Base-by-base conservation (phyloP, 192 early-diverging fungal genomes). In the Lunasporangiospora selenospora region DNA sequence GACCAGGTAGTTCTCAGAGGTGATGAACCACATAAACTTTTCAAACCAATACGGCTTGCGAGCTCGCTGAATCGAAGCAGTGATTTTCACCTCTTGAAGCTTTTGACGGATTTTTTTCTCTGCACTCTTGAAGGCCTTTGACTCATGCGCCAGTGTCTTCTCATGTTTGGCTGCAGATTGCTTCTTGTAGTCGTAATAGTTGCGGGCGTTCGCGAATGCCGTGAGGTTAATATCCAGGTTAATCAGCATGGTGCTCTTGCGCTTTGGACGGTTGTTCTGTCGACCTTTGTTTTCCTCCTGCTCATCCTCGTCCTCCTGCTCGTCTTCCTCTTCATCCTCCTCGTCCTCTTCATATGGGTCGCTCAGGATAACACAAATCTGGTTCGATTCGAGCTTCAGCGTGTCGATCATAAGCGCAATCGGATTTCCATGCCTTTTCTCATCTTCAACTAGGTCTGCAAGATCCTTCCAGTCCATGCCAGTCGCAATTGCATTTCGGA, bases 11-110 rank as follows among this genome's bases (percentile, higher is more conserved):
- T 95, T 95, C 53, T 99, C 98, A 1, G 89, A 88, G 16, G 90
- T 90, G 21, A 98, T 79, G 57, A 96, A 98, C 96, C 96, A 98
- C 29, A 93, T 58, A 58, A 98, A 99, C 80, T 96, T 96, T 77
- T 99, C 98, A 78, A 99, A 99, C 96, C 96, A 99, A 36, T 88
- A 91, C 15, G 93, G 93, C 55, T 94, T 95, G 58, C 98, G 92
- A 53, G 89, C 86, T 63, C 93, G 89, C 39, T 83, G 88, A 51
- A 95, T 95, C 6, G 85, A 86, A 0, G 88, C 82, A 0, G 86
- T 92, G n/a, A 87, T 85, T 46, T 87, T 85, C 47, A 87, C 89
- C 31, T 88, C 84, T 53, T 91, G 87, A 23, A 98, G 65, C 40
- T 95, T 93, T 34, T 86, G 80, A 31, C 83, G 75, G 55, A 97